Evolutionary conservation across 179 eudicot species (phyloP).

Genomic region (Drosera spatulata): DNA sequence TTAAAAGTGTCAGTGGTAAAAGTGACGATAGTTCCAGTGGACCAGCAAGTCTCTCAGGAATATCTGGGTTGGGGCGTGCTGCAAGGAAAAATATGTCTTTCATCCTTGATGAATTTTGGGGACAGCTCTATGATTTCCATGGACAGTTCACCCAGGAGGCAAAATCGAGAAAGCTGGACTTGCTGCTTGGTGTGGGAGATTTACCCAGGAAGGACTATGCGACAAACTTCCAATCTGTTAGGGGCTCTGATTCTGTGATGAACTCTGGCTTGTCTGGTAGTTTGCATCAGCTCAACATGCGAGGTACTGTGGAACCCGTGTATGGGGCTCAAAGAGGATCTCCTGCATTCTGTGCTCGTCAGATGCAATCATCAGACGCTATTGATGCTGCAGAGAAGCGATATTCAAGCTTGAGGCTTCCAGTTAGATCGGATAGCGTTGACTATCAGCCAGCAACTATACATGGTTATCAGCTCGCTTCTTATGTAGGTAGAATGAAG

Average conservation of each 20-base stretch:
- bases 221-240: constrained; percentile 22
- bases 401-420: constrained; percentile 64
- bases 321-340: constrained; percentile 29
- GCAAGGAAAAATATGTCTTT: constrained; percentile 73
- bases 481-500: constrained; percentile 37
- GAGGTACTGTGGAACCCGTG: constrained; percentile 18
- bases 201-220: constrained; percentile 18
- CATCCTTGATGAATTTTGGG: constrained; percentile 93
- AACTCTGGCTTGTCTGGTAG: constrained; percentile 16
- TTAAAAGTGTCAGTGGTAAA: constrained; percentile 62
- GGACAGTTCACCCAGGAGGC: constrained; percentile 77
- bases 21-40: constrained; percentile 69
- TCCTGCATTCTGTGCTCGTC: constrained; percentile 41
- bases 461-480: constrained; percentile 61
- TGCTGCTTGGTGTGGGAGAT: constrained; percentile 36
- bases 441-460: constrained; percentile 72
- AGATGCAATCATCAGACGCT: constrained; percentile 32
- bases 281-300: constrained; percentile 21
- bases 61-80: constrained; percentile 81
- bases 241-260: constrained; percentile 18
- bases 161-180: constrained; percentile 52
- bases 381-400: constrained; percentile 59
- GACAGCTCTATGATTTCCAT: constrained; percentile 84
- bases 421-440: constrained; percentile 39
- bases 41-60: constrained; percentile 74